Conservation (phyloP, 768 basidiomycete genomes). For the Pulveroboletus sp. region DNA sequence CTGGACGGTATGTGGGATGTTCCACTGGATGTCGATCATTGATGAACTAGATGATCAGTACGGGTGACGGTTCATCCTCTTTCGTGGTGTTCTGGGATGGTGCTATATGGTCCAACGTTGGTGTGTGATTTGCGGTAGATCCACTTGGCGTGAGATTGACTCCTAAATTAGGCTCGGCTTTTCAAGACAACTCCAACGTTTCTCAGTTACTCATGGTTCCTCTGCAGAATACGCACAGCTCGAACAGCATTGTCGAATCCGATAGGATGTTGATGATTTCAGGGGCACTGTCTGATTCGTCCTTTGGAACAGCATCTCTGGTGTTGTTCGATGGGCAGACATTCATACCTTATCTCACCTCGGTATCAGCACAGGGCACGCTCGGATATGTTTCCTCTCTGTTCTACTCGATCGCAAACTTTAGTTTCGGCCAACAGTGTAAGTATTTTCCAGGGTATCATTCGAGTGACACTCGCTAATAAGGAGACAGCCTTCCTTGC, state of each 20-base stretch:
- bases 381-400: conserved; percentile 70
- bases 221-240: conserved; percentile 65
- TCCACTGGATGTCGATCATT: neutral
- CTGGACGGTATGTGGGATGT: conserved; percentile 65
- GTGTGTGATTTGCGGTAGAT: conserved; percentile 32
- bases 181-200: conserved; percentile 58
- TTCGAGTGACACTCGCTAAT: conserved; percentile 1
- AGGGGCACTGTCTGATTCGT: conserved; percentile 63
- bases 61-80: conserved; percentile 53
- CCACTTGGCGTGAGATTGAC: neutral
- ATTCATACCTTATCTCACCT: conserved; percentile 78
- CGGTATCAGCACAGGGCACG: conserved; percentile 59
- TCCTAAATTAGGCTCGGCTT: conserved; percentile 43
- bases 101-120: conserved; percentile 60
- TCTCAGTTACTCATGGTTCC: conserved; percentile 90
- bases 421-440: conserved; percentile 72
- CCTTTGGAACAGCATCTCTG: conserved; percentile 75
- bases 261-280: conserved; percentile 91
- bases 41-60: conserved; percentile 29
- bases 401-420: conserved; percentile 76
- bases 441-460: conserved; percentile 28
- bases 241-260: conserved; percentile 66
- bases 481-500: conserved; percentile 70
- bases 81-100: conserved; percentile 90
- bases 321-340: conserved; percentile 82